Evolutionary conservation across 345 rosid genomes (phyloP).

Genomic region (Xanthoceras sorbifolium): DNA sequence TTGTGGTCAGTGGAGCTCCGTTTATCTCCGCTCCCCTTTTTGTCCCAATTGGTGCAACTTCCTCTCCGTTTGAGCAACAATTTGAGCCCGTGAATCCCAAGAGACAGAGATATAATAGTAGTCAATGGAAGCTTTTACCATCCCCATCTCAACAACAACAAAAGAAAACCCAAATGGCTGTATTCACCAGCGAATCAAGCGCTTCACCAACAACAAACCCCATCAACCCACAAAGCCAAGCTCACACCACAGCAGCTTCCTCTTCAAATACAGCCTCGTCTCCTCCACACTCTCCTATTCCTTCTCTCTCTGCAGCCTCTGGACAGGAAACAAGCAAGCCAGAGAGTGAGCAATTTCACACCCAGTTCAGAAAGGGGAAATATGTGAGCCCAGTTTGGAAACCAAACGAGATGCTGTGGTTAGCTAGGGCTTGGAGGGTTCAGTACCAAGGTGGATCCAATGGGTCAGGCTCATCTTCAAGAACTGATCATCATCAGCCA

Average conservation of each 20-base stretch:
- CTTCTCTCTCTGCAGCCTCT: slow-evolving; percentile 43
- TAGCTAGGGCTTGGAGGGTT: slow-evolving; percentile 90
- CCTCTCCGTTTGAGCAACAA: slow-evolving; percentile 54
- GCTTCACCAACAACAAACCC: slow-evolving; percentile 56
- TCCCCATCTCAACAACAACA: slow-evolving; percentile 46
- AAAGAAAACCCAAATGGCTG: slow-evolving; percentile 34
- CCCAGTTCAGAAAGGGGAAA: slow-evolving; percentile 84
- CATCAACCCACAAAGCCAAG: slow-evolving; percentile 37
- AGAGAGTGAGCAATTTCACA: slow-evolving; percentile 52
- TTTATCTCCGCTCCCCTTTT: slow-evolving; percentile 61
- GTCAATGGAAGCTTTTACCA: slow-evolving; percentile 80
- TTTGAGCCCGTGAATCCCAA: slow-evolving; percentile 66
- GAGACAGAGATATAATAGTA: slow-evolving; percentile 59
- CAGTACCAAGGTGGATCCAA: slow-evolving; percentile 67
- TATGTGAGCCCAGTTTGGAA: slow-evolving; percentile 99
- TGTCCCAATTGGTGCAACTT: slow-evolving; percentile 49
- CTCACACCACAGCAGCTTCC: slow-evolving; percentile 50
- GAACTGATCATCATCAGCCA: slow-evolving; percentile 26
- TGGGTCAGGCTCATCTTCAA: slow-evolving; percentile 42
- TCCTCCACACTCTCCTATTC: slow-evolving; percentile 66
- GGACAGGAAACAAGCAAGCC: slow-evolving; percentile 55
- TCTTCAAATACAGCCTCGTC: slow-evolving; percentile 90
- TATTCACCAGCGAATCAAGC: slow-evolving; percentile 39
- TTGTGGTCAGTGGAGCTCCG: slow-evolving; percentile 37
- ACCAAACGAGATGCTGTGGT: slow-evolving; percentile 96